These are phyloP conservation scores for Umbelopsis sp. DNA, from an alignment of 192 early-diverging fungal genomes.

Conservation along the genomic window DNA sequence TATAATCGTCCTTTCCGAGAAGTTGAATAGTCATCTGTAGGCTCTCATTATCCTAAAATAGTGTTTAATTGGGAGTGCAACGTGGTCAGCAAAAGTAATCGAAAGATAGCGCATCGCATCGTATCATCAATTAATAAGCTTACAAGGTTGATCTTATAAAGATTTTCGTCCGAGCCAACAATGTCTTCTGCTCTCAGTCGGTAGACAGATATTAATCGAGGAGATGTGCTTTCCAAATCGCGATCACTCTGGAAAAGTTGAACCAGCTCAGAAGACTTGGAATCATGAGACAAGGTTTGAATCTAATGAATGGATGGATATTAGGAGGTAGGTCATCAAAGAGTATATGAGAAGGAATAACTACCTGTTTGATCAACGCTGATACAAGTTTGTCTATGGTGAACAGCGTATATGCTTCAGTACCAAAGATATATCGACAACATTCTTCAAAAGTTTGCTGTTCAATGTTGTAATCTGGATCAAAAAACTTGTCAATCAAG, in stretches of 20 bases:
- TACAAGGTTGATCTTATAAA: conserved; percentile 40
- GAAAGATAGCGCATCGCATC: background rate
- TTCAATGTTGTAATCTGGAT: conserved; percentile 69
- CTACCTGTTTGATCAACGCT: conserved; percentile 76
- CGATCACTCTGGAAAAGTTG: conserved; percentile 65
- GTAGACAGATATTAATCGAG: conserved; percentile 32
- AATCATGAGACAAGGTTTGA: conserved; percentile 51
- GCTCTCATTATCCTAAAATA: conserved; percentile 49
- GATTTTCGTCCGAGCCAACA: conserved; percentile 31
- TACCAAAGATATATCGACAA: conserved; percentile 83
- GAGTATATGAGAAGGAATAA: background rate
- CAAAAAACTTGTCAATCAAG: conserved; percentile 73
- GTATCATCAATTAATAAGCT: background rate
- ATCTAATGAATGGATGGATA: background rate
- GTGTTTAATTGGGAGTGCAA: background rate
- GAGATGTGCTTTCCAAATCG: conserved; percentile 36
- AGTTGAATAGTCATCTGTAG: conserved; percentile 82
- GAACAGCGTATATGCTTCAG: conserved; percentile 84
- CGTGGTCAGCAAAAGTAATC: background rate
- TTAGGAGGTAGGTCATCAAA: too few species aligned
- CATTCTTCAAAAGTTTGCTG: conserved; percentile 82
- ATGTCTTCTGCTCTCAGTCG: conserved; percentile 29
- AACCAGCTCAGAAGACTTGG: conserved; percentile 62
- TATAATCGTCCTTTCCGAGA: conserved; percentile 86
- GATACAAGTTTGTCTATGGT: conserved; percentile 87